A percentile compares a stretch with the other conserved stretches of the same genome.
Evolutionary conservation across 371 early-diverging fungal genomes (phyloP).

Genomic region (Rhizopus delemar): DNA sequence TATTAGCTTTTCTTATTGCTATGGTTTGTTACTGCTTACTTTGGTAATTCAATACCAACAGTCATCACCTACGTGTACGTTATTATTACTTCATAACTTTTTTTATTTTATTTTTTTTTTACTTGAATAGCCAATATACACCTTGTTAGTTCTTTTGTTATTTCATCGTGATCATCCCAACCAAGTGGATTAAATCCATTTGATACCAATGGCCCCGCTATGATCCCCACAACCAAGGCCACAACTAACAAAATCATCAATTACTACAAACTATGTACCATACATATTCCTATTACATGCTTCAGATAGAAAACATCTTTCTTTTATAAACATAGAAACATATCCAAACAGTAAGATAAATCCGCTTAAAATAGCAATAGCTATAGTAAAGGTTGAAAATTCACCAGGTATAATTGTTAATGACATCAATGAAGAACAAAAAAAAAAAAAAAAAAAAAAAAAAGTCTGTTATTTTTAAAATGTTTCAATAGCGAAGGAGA

Average conservation of each 20-base stretch:
- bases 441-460: constrained; percentile 1
- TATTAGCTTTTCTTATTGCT: background rate
- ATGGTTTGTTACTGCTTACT: constrained; percentile 38
- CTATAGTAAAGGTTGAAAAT: constrained; percentile 52
- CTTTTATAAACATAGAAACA: constrained; percentile 90
- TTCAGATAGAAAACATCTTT: constrained; percentile 89
- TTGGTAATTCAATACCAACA: constrained; percentile 81
- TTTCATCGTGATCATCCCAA: constrained; percentile 50
- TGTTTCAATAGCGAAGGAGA: too few species aligned
- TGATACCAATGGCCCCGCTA: constrained; percentile 74
- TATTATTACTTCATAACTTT: constrained; percentile 1
- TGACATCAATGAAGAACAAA: background rate
- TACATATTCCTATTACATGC: constrained; percentile 54
- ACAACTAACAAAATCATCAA: constrained; percentile 56
- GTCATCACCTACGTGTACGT: constrained; percentile 70
- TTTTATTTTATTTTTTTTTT: constrained; percentile 11
- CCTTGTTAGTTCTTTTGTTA: constrained; percentile 74
- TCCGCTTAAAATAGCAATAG: constrained; percentile 69
- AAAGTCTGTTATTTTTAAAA: background rate
- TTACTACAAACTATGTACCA: background rate
- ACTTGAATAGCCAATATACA: constrained; percentile 82
- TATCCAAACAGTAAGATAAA: constrained; percentile 88
- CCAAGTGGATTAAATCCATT: constrained; percentile 63
- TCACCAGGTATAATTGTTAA: constrained; percentile 48
- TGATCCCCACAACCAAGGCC: constrained; percentile 85